phyloP scores from a whole-genome alignment of 2,329 filamentous ascomycete species.

The Zymoseptoria ardabiliae region DNA sequence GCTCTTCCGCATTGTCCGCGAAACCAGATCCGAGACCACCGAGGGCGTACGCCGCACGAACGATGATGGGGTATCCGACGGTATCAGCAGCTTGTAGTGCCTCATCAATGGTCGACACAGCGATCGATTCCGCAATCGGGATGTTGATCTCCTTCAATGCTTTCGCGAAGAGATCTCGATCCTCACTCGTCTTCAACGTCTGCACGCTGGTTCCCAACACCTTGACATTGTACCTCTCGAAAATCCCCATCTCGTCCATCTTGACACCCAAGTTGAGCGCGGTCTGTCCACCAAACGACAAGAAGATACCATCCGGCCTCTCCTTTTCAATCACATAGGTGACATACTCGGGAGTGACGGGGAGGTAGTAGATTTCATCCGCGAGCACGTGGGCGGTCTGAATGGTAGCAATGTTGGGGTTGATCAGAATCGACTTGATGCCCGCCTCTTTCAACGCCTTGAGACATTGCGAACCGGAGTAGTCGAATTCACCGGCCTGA shows the following conservation, averaged over 20 bases:
- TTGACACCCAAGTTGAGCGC: slow-evolving; percentile 93
- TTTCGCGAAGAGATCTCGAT: slow-evolving; percentile 91
- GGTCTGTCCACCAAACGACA: slow-evolving; percentile 96
- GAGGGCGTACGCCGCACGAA: slow-evolving; percentile 91
- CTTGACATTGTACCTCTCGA: slow-evolving; percentile 90
- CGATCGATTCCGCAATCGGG: slow-evolving; percentile 92
- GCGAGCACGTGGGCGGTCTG: slow-evolving; percentile 94
- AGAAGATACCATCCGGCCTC: slow-evolving; percentile 90
- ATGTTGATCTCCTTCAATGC: slow-evolving; percentile 96
- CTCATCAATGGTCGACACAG: slow-evolving; percentile 84
- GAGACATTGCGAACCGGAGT: slow-evolving; percentile 92
- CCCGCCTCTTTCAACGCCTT: slow-evolving; percentile 96
- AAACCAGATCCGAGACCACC: slow-evolving; percentile 96
- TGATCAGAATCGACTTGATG: slow-evolving; percentile 85
- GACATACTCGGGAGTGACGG: slow-evolving; percentile 95
- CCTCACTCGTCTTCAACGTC: slow-evolving; percentile 89
- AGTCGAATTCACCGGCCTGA: slow-evolving; percentile 96
- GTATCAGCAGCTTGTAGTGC: slow-evolving; percentile 78
- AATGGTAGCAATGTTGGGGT: slow-evolving; percentile 97
- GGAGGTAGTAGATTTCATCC: slow-evolving; percentile 96
- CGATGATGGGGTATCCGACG: slow-evolving; percentile 95
- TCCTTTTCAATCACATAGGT: slow-evolving; percentile 96
- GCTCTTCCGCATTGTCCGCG: slow-evolving; percentile 86
- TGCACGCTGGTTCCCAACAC: slow-evolving; percentile 92
- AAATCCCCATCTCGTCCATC: slow-evolving; percentile 93